phyloP scores from a whole-genome alignment of 2,329 filamentous ascomycete genomes.

The Cordyceps sp. region DNA sequence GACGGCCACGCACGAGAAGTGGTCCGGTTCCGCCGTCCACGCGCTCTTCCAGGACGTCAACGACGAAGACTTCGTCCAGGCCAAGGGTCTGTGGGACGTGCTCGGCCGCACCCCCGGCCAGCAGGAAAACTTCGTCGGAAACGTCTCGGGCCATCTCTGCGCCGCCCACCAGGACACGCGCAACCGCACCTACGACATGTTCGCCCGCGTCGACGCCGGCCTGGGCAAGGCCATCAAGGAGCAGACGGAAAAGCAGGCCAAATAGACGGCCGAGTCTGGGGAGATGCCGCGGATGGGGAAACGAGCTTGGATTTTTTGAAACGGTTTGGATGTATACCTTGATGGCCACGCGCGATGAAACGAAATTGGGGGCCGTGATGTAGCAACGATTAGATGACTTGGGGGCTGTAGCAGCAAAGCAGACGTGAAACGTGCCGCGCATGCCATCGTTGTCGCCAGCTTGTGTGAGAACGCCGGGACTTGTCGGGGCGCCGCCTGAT shows the following conservation, averaged over 20 bases:
- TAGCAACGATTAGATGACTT: no score
- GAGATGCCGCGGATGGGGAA: no score
- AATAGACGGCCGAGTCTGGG: no score
- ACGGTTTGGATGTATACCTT: no score
- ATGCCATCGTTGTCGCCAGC: no score
- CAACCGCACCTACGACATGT: constrained; percentile 44
- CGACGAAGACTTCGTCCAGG: constrained; percentile 33
- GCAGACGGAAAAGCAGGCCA: constrained; percentile 30
- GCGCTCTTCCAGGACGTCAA: constrained; percentile 26
- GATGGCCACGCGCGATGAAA: no score
- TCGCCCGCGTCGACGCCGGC: constrained; percentile 33
- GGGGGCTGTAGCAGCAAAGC: no score
- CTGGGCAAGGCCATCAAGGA: constrained; percentile 35
- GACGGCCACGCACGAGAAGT: constrained; percentile 27
- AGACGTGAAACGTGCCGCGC: no score
- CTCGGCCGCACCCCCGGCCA: constrained; percentile 32
- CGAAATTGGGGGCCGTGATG: no score
- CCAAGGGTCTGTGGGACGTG: constrained; percentile 29
- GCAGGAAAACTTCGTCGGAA: constrained; percentile 43
- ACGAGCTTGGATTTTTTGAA: no score
- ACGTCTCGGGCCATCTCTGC: constrained; percentile 39
- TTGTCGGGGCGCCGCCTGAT: no score
- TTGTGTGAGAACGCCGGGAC: no score
- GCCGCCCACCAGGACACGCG: constrained; percentile 37
- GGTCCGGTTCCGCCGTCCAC: constrained; percentile 26